Evolutionary conservation across 2,329 filamentous ascomycete species (phyloP).

Genomic region (Pyrenochaeta sp.): DNA sequence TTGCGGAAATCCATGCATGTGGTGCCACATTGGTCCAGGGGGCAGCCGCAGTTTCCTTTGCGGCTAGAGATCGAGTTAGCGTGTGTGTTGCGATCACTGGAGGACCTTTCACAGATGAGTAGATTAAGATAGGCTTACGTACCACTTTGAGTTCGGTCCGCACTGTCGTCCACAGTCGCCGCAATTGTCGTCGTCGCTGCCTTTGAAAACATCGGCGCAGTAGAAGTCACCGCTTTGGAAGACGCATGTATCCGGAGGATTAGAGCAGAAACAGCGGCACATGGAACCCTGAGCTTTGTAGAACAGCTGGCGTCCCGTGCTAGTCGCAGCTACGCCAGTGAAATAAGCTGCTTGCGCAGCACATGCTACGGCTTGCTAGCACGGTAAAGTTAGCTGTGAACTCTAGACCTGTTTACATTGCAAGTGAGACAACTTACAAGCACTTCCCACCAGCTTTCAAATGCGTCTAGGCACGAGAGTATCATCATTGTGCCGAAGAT

Average conservation of each 20-base stretch:
- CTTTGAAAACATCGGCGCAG: background rate
- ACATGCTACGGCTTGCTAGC: background rate
- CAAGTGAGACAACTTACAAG: background rate
- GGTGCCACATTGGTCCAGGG: background rate
- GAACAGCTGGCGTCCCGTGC: background rate
- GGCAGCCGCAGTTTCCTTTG: background rate
- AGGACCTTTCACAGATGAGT: background rate
- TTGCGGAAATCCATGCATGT: background rate
- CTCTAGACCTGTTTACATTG: background rate
- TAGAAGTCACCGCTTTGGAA: background rate
- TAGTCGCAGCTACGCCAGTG: background rate
- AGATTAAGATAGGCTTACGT: background rate
- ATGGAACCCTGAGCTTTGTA: background rate
- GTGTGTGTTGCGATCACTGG: background rate
- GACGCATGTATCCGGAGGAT: background rate
- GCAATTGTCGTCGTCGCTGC: background rate
- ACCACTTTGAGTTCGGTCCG: background rate
- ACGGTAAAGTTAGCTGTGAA: background rate
- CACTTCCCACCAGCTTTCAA: background rate
- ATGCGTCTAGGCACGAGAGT: background rate
- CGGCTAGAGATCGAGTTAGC: background rate
- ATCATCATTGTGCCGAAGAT: background rate
- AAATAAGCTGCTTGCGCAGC: background rate
- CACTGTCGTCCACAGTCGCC: background rate
- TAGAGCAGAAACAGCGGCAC: background rate